A percentile compares a stretch with the other conserved stretches of the same genome.
Conservation (phyloP, 768 basidiomycete genomes). For the Nidula microcarpa region DNA sequence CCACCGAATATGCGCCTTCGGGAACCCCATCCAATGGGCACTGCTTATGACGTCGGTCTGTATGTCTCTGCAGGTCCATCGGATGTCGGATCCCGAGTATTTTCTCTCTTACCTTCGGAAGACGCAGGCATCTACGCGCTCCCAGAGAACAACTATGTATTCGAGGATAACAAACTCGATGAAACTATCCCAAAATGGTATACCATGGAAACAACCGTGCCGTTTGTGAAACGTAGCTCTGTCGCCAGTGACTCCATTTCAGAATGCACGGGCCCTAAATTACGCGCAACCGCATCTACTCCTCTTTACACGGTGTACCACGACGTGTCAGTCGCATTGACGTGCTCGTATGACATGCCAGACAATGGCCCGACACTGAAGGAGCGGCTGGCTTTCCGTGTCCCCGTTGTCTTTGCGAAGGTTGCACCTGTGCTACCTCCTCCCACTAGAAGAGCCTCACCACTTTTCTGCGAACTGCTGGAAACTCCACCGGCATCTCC, state of each 20-base stretch:
- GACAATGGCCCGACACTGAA: slow-evolving; percentile 25
- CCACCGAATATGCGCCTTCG: slow-evolving; percentile 63
- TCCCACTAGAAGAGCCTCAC: slow-evolving; percentile 5
- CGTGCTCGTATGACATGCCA: slow-evolving; percentile 50
- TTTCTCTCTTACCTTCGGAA: slow-evolving; percentile 46
- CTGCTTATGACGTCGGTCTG: slow-evolving; percentile 47
- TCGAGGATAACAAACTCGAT: slow-evolving; percentile 31
- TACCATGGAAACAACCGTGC: slow-evolving; percentile 53
- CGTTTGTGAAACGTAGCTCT: slow-evolving; percentile 30
- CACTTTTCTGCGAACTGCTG: background rate
- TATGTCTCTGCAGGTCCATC: slow-evolving; percentile 15
- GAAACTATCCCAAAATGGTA: slow-evolving; percentile 46
- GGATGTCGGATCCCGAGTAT: slow-evolving; percentile 26
- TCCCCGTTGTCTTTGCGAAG: slow-evolving; percentile 51
- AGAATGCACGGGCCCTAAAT: slow-evolving; percentile 35
- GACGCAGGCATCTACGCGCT: slow-evolving; percentile 48
- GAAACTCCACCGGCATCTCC: slow-evolving; percentile 9
- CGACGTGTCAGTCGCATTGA: slow-evolving; percentile 47
- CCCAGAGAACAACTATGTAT: slow-evolving; percentile 46
- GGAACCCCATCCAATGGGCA: slow-evolving; percentile 50
- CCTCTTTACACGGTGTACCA: slow-evolving; percentile 61
- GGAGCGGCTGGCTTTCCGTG: slow-evolving; percentile 35
- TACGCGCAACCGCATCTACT: slow-evolving; percentile 45
- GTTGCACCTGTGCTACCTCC: slow-evolving; percentile 22
- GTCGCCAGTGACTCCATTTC: slow-evolving; percentile 17